A percentile compares a stretch with the other conserved stretches of the same genome.
phyloP scores from a whole-genome alignment of 1,284 basidiomycete species.

The Trichosporon sp. region DNA sequence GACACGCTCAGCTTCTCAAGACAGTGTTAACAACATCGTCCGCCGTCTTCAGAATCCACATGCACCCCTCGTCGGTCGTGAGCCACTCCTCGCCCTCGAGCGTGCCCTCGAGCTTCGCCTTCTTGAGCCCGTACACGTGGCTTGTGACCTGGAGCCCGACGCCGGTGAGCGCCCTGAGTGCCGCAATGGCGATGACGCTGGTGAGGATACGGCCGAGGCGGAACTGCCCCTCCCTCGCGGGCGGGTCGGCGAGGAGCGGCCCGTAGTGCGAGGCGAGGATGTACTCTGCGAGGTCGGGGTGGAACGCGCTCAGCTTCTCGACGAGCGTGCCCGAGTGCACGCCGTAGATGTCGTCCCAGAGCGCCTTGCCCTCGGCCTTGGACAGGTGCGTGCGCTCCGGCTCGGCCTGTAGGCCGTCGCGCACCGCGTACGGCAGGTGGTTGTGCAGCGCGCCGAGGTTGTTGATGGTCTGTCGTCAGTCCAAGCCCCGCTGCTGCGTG shows the following conservation, averaged over 20 bases:
- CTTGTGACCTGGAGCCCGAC: slow-evolving; percentile 89
- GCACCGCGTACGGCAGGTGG: slow-evolving; percentile 73
- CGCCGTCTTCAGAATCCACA: slow-evolving; percentile 82
- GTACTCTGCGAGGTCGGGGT: slow-evolving; percentile 65
- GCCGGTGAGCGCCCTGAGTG: slow-evolving; percentile 77
- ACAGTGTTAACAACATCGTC: slow-evolving; percentile 54
- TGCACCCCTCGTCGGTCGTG: slow-evolving; percentile 77
- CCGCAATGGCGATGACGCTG: slow-evolving; percentile 81
- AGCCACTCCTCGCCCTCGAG: slow-evolving; percentile 68
- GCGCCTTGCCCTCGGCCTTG: slow-evolving; percentile 53
- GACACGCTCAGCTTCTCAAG: background rate
- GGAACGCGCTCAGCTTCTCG: slow-evolving; percentile 74
- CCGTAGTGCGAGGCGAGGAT: slow-evolving; percentile 89
- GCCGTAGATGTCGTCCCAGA: slow-evolving; percentile 89
- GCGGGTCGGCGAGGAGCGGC: slow-evolving; percentile 72
- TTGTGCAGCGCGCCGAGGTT: slow-evolving; percentile 68
- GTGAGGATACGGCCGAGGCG: slow-evolving; percentile 72
- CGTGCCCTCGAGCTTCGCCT: slow-evolving; percentile 62
- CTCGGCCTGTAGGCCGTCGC: background rate
- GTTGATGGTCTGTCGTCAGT: slow-evolving; percentile 61
- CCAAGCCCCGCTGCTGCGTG: background rate
- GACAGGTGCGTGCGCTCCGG: slow-evolving; percentile 53
- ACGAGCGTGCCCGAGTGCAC: slow-evolving; percentile 85
- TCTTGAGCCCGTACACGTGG: slow-evolving; percentile 80
- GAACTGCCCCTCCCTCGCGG: slow-evolving; percentile 48